Conservation (phyloP, 2,329 filamentous ascomycete species). For the Bipolaris cookei region DNA sequence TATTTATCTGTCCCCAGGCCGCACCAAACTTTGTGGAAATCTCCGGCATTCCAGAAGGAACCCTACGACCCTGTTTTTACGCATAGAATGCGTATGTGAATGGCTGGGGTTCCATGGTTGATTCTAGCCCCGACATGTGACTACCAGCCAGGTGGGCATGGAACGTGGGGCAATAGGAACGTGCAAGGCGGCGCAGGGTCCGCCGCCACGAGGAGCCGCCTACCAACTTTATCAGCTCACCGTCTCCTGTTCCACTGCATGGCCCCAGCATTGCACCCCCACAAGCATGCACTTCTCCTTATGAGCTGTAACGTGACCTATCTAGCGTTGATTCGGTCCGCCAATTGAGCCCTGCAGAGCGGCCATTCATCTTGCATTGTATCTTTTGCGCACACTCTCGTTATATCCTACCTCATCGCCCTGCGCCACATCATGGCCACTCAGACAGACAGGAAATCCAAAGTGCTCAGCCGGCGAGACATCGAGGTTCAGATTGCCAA, state of each 20-base stretch:
- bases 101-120: neutral
- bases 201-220: constrained; percentile 10
- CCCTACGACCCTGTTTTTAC: neutral
- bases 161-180: constrained; percentile 16
- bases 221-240: constrained; percentile 25
- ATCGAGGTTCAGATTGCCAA: constrained; percentile 85
- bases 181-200: constrained; percentile 8
- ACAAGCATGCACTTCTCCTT: neutral
- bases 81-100: neutral
- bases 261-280: constrained; percentile 4
- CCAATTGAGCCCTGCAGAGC: neutral
- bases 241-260: constrained; percentile 17
- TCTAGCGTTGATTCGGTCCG: neutral
- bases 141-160: neutral
- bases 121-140: constrained; percentile 2
- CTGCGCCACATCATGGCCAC: constrained; percentile 34
- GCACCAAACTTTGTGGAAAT: neutral
- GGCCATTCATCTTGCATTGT: neutral
- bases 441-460: constrained; percentile 52
- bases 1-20: neutral
- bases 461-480: constrained; percentile 65
- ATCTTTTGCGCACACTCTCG: constrained; percentile 2
- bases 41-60: neutral
- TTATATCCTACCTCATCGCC: constrained; percentile 20
- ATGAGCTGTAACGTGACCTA: constrained; percentile 11